Evolutionary conservation across 805 yeast species (phyloP).

Genomic region (Wickerhamomyces xylosicus): DNA sequence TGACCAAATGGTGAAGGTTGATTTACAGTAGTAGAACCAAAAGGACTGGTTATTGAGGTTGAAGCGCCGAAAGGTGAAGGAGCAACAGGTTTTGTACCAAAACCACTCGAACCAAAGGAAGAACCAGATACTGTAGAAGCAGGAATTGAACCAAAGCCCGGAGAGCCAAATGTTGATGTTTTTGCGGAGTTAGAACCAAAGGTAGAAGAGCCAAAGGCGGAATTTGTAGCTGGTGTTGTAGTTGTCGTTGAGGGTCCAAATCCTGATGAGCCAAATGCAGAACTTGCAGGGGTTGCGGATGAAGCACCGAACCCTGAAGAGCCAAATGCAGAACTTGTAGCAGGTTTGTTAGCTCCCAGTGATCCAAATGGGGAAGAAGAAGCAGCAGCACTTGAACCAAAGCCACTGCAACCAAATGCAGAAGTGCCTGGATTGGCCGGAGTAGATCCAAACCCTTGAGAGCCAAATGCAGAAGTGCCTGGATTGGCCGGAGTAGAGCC

Average conservation of each 20-base stretch:
- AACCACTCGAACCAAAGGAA: neutral
- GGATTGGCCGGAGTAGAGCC: slow-evolving; percentile 4
- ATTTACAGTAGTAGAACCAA: slow-evolving; percentile 7
- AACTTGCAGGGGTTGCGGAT: slow-evolving; percentile 4
- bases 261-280: slow-evolving; percentile 11
- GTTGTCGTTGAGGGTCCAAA: slow-evolving; percentile 12
- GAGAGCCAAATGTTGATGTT: slow-evolving; percentile 3
- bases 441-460: slow-evolving; percentile 4
- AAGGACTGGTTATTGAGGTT: slow-evolving; percentile 1
- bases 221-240: slow-evolving; percentile 2
- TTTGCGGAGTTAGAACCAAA: slow-evolving; percentile 3
- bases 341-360: neutral
- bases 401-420: slow-evolving; percentile 7
- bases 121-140: slow-evolving; percentile 5
- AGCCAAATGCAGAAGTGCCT: slow-evolving; percentile 4
- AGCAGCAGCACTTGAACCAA: neutral
- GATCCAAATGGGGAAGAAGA: neutral
- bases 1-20: slow-evolving; percentile 4
- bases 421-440: slow-evolving; percentile 1
- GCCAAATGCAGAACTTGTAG: slow-evolving; percentile 2
- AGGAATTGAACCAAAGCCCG: slow-evolving; percentile 1
- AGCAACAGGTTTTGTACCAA: slow-evolving; percentile 6
- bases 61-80: slow-evolving; percentile 11
- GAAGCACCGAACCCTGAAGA: slow-evolving; percentile 2
- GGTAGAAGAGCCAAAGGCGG: slow-evolving; percentile 17